Base-by-base conservation (phyloP, 768 basidiomycete species). In the Boletellus emodensis region DNA sequence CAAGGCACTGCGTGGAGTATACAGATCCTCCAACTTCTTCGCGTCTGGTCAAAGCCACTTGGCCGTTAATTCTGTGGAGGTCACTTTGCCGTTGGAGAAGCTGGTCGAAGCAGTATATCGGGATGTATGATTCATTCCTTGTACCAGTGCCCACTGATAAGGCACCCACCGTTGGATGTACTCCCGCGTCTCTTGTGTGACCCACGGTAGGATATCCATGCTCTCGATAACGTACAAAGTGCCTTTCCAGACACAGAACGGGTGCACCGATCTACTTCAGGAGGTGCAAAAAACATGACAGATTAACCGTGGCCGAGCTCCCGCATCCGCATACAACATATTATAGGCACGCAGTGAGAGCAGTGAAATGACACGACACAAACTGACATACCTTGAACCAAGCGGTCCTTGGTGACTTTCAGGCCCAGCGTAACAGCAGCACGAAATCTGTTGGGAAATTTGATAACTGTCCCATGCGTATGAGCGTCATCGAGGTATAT, bases 321-420 rank as follows among this genome's bases (percentile, higher is more conserved):
- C 10, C 79, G 69, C 78, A 80, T 78, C 9, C 79, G 68, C 79
- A 80, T 81, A 44, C 79, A 80, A 12, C 76, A 78, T 79, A 9
- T 62, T 61, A 13, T 14, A 8, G 14, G 2, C 9, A n/a, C 22
- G 9, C 9, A 3, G 8, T 52, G 12, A 41, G 39, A 40, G 11
- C 10, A 18, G 0, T 20, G 17, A 4, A 15, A 9, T 11, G 2
- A 15, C 12, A 33, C 17, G 1, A 2, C 15, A 15, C 5, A 18
- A 8, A 17, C 4, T 9, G 10, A 34, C 30, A 14, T 32, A 59
- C 59, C 58, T 33, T 60, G 59, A 20, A 26, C 49, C n/a, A 60
- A 51, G 14, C 49, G 51, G 42, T 56, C 34, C 13, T 58, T 58
- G 1, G 57, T 58, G 3, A 57, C 49, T 18, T 48, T 57, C 7